Percentiles rank a stretch among this genome's conserved stretches.
Evolutionary conservation across 2,329 filamentous ascomycete genomes (phyloP).

Genomic region (Cladosporium phlei): DNA sequence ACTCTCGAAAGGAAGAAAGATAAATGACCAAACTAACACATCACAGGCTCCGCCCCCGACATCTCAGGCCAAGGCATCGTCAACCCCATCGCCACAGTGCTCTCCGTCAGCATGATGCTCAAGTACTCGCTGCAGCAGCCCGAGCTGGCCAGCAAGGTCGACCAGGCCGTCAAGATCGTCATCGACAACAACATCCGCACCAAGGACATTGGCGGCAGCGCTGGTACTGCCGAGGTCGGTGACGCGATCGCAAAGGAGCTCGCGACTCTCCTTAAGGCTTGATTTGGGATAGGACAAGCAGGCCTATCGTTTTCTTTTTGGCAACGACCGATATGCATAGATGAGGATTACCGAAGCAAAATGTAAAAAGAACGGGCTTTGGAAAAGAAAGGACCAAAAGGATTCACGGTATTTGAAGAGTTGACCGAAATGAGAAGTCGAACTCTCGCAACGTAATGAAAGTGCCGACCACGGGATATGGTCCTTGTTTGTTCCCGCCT

Average conservation of each 20-base stretch:
- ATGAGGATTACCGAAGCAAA: too few species aligned
- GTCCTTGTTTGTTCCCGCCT: too few species aligned
- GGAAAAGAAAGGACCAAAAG: too few species aligned
- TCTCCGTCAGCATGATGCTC: constrained; percentile 93
- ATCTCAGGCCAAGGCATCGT: constrained; percentile 81
- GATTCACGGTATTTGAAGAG: too few species aligned
- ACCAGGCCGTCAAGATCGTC: constrained; percentile 72
- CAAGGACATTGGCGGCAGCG: constrained; percentile 75
- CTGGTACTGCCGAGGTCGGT: constrained; percentile 72
- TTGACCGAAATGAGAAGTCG: too few species aligned
- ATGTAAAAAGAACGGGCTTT: too few species aligned
- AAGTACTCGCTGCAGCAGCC: constrained; percentile 83
- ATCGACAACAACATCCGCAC: constrained; percentile 77
- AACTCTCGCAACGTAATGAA: too few species aligned
- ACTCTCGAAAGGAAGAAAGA: too few species aligned
- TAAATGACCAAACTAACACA: not conserved
- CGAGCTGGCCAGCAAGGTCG: constrained; percentile 70
- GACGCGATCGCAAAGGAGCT: constrained; percentile 76
- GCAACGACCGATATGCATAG: too few species aligned
- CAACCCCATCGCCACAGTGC: constrained; percentile 85
- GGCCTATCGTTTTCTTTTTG: too few species aligned
- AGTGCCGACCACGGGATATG: too few species aligned
- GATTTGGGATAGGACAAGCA: too few species aligned
- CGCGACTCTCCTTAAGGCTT: constrained; percentile 21
- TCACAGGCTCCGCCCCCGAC: constrained; percentile 75